Evolutionary conservation across 352 stramenopile species (phyloP).

Genomic region (Thalassiosira sp.): DNA sequence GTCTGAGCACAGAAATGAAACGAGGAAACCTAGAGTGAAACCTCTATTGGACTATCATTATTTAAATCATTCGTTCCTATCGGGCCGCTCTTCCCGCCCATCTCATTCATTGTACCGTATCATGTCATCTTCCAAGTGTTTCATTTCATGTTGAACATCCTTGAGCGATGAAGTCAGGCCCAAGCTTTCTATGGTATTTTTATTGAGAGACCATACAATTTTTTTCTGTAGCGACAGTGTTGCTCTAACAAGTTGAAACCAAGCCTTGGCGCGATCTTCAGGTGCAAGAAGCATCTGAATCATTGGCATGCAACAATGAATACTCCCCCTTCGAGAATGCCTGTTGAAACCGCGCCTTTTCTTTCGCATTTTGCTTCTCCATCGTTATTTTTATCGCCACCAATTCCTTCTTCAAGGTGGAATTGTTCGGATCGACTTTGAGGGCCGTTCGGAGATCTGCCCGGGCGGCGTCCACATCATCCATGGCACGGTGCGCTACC

Average conservation of each 20-base stretch:
- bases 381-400: constrained; percentile 57
- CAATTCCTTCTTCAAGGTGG: constrained; percentile 68
- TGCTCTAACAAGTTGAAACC: no score
- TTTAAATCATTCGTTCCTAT: no score
- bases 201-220: no score
- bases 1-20: no score
- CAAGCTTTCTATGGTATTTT: neutral
- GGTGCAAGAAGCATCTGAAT: no score
- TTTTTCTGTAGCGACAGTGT: no score
- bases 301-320: constrained; percentile 67
- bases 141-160: neutral
- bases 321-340: constrained; percentile 57
- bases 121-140: neutral
- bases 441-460: constrained; percentile 59
- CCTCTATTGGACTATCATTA: no score
- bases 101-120: neutral
- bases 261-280: no score
- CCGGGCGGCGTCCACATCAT: constrained; percentile 67
- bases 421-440: constrained; percentile 60
- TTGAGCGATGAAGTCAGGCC: neutral
- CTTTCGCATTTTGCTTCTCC: constrained; percentile 46
- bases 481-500: constrained; percentile 82
- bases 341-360: constrained; percentile 64
- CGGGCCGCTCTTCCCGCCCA: no score
- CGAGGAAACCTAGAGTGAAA: no score